Base-by-base conservation (phyloP, 192 early-diverging fungal species). In the Backusella mclennaniae region DNA sequence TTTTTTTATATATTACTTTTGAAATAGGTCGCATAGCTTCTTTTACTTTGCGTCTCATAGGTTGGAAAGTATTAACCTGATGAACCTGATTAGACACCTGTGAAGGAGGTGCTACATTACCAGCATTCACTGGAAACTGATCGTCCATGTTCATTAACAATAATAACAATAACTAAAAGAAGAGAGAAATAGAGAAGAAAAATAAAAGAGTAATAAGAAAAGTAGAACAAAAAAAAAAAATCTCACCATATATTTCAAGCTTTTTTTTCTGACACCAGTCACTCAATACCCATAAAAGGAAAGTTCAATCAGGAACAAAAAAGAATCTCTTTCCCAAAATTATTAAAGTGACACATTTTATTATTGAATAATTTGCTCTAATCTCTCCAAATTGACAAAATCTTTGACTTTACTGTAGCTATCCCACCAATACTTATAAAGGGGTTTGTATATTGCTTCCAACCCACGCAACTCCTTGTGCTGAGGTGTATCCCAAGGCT, bases 401-500 rank as follows among this genome's bases (percentile, higher is more conserved):
- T 49, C 44, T 23, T 71, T 49, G 7, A 71, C 42, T 14, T 26
- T 38, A 63, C 59, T 66, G 35, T 67, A 75, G 17, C 21, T 41
- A 31, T 46, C 39, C 74, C 74, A 75, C 74, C 74, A 75, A 33
- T 46, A 33, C 23, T 75, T 15, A 75, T 75, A 75, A 9, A 75
- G 41, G 6, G 66, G 36, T 29, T 46, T 44, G 19, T 67, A 75
- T 14, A 46, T 44, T 1, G 35, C 33, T 26, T 75, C 74, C 11
- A 33, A 9, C 4, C 46, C 74, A 9, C 19, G 6, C 29, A 75
- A 35, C 33, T 63, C 35, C 14, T 44, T 26, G 5, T 71, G 21
- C 5, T n/a, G 23, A 66, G 80, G 67, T 12, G 56, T 21, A 36
- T 82, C 79, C 85, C 85, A 86, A 19, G 85, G 85, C 67, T 86